Evolutionary conservation across 1,284 basidiomycete genomes (phyloP).

Genomic region (Agaricales sp.): DNA sequence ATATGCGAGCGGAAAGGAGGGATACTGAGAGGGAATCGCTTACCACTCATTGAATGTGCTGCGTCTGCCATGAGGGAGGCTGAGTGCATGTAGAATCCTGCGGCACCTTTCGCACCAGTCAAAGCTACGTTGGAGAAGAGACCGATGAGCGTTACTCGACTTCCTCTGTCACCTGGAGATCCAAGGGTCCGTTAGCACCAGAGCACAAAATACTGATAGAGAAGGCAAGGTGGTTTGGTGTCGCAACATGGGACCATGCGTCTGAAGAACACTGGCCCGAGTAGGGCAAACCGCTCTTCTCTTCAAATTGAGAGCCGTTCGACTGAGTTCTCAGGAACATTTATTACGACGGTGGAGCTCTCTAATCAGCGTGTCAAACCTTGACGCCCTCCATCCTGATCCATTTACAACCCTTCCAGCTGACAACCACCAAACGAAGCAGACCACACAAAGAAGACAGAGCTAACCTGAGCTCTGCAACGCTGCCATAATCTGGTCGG

Average conservation of each 20-base stretch:
- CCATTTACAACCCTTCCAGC: no score
- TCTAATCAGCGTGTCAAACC: no score
- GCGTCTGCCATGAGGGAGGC: conserved; percentile 92
- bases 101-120: conserved; percentile 76
- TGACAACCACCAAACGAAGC: no score
- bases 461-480: conserved; percentile 54
- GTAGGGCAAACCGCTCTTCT: no score
- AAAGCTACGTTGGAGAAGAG: conserved; percentile 80
- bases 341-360: no score
- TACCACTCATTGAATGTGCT: conserved; percentile 86
- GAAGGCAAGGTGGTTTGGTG: background rate
- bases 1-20: conserved; percentile 11
- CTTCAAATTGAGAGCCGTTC: background rate
- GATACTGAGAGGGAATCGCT: conserved; percentile 22
- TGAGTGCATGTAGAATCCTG: conserved; percentile 83
- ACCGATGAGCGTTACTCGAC: conserved; percentile 78
- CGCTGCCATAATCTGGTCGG: conserved; percentile 65
- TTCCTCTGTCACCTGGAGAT: conserved; percentile 68
- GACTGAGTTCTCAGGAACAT: background rate
- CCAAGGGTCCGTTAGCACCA: background rate
- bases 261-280: background rate
- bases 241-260: background rate
- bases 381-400: no score
- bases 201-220: background rate
- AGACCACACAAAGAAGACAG: background rate